phyloP scores from a whole-genome alignment of 2,329 filamentous ascomycete genomes.

The Mycocentrospora acerina region DNA sequence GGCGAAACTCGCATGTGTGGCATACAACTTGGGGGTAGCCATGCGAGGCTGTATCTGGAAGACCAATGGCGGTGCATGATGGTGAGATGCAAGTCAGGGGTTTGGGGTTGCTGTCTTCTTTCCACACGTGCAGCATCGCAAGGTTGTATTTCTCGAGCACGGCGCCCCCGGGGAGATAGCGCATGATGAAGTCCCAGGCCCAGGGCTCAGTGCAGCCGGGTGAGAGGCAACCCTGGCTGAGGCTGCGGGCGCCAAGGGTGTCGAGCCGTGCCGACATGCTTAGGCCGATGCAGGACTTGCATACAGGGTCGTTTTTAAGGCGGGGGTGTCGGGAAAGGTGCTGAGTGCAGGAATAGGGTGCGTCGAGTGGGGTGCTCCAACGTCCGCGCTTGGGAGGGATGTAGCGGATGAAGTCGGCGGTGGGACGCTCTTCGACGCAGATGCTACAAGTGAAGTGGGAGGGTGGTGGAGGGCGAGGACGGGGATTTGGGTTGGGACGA shows the following conservation, averaged over 20 bases:
- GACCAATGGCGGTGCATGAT: slow-evolving; percentile 13
- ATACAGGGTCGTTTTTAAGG: slow-evolving; percentile 26
- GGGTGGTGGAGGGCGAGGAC: slow-evolving; percentile 10
- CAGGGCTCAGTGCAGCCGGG: slow-evolving; percentile 22
- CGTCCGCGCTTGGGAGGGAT: slow-evolving; percentile 6
- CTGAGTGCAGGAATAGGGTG: slow-evolving; percentile 20
- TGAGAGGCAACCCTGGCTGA: slow-evolving; percentile 25
- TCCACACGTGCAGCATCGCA: slow-evolving; percentile 26
- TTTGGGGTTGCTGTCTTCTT: slow-evolving; percentile 7
- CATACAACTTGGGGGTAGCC: slow-evolving; percentile 32
- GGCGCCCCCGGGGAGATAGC: slow-evolving; percentile 18
- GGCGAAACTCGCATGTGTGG: slow-evolving; percentile 16
- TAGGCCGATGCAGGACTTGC: slow-evolving; percentile 26
- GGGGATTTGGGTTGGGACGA: slow-evolving; percentile 9
- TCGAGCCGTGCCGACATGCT: slow-evolving; percentile 24
- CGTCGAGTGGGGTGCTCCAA: slow-evolving; percentile 1
- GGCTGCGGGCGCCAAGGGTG: slow-evolving; percentile 19
- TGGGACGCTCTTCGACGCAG: slow-evolving; percentile 20
- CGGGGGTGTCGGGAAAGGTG: slow-evolving; percentile 25
- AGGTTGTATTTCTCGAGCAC: slow-evolving; percentile 26
- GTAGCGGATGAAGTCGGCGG: slow-evolving; percentile 21
- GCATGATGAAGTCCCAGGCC: slow-evolving; percentile 17
- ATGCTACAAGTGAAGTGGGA: slow-evolving; percentile 29
- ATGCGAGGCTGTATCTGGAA: slow-evolving; percentile 14
- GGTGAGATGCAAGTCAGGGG: slow-evolving; percentile 18